Conservation (phyloP, 306 rosid genomes). For the Alnus rubra region DNA sequence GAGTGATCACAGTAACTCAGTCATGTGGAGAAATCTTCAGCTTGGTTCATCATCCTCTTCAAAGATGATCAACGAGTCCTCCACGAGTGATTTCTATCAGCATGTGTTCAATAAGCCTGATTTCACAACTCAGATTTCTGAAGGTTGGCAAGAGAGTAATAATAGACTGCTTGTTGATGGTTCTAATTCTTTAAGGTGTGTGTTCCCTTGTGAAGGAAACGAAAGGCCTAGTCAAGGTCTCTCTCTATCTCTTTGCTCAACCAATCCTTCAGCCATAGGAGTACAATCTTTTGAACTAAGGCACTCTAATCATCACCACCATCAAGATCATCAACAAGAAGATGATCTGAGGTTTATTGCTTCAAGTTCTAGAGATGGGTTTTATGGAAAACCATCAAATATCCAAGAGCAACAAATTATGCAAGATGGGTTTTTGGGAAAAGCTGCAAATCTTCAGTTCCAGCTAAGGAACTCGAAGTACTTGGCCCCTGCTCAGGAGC, state of each 20-base stretch:
- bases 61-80: conserved; percentile 38
- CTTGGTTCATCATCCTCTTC: conserved; percentile 50
- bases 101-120: conserved; percentile 36
- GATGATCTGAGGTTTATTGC: conserved; percentile 27
- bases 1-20: conserved; percentile 19
- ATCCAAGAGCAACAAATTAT: conserved; percentile 32
- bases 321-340: conserved; percentile 18
- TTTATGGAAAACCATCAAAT: conserved; percentile 35
- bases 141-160: conserved; percentile 43
- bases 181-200: conserved; percentile 64
- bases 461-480: conserved; percentile 63
- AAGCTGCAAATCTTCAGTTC: conserved; percentile 38
- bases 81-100: conserved; percentile 37
- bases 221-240: conserved; percentile 96
- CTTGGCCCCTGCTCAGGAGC: conserved; percentile 67
- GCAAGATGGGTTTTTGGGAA: conserved; percentile 35
- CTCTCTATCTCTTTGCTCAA: conserved; percentile 77
- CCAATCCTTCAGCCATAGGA: conserved; percentile 63
- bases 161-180: conserved; percentile 53
- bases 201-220: conserved; percentile 75
- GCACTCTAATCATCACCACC: conserved; percentile 35
- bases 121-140: conserved; percentile 49
- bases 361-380: conserved; percentile 36
- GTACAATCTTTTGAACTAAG: conserved; percentile 78
- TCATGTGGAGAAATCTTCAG: conserved; percentile 33